Base-by-base conservation (phyloP, 768 basidiomycete genomes). In the Imleria badia region DNA sequence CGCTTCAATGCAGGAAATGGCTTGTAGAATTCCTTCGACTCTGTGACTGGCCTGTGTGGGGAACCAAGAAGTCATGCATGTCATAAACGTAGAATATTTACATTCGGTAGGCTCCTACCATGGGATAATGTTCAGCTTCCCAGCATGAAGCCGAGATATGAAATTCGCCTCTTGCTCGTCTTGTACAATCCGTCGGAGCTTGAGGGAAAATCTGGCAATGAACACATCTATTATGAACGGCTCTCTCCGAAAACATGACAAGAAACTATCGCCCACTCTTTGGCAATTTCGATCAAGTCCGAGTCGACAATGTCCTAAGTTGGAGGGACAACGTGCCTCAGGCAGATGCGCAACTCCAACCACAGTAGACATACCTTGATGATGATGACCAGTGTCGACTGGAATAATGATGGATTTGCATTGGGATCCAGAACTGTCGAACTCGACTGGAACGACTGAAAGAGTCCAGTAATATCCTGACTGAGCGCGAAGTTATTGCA, bases 401-500 rank as follows among this genome's bases (percentile, higher is more conserved):
- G 79, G 67, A 86, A 86, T 7, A 86, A 66, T 3, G 74, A 75
- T 0, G 82, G 83, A 61, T 85, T 86, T 0, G 78, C 72, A 13
- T 76, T 73, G 8, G 84, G 85, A 59, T 86, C 82, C 5, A 86
- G 65, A 13, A 86, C 75, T 0, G 79, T 76, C 0, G 80, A 77
- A n/a, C 80, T 81, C 0, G 81, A 78, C 55, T 83, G 82, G 69
- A 83, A 84, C 0, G 81, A 83, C 52, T 81, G 80, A 52, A 86
- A 86, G 3, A 85, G 75, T 3, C 81, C 81, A 3, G 79, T 75
- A n/a, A 86, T 82, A 56, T 84, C 82, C n/a, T 82, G 73, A 41
- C 81, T 80, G 3, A 85, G 67, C 0, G 84, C 81, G 50, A 86
- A 86, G 51, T 86, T 86, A 52, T 85, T 84, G 5, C 85, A 77